Evolutionary conservation across 2,329 filamentous ascomycete species (phyloP).

Genomic region (Aspergillus aculeatus): DNA sequence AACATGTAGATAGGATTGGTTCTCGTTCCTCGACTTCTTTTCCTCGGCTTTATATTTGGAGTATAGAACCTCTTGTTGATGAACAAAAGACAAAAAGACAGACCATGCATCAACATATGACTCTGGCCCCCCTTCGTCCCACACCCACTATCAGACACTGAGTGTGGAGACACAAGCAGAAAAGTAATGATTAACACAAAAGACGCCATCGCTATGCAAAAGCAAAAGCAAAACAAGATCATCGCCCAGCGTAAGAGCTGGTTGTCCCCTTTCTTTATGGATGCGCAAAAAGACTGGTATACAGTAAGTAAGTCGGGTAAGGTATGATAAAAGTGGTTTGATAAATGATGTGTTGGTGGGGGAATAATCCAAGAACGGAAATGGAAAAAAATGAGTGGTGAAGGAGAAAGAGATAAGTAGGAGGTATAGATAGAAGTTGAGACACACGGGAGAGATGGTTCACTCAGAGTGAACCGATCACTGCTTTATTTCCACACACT

Average conservation of each 20-base stretch:
- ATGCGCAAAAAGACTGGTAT: constrained; percentile 11
- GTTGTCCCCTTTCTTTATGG: not conserved
- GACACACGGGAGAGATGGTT: too few relatives aligned
- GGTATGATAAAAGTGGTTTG: not conserved
- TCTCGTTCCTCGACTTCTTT: too few relatives aligned
- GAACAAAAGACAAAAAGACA: too few relatives aligned
- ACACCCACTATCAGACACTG: not conserved
- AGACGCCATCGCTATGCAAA: constrained; percentile 44
- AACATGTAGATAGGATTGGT: too few relatives aligned
- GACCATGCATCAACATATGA: not conserved
- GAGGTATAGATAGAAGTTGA: not conserved
- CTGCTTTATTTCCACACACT: too few relatives aligned
- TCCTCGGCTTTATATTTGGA: too few relatives aligned
- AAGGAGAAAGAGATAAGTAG: not conserved
- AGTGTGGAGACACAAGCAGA: constrained; percentile 13
- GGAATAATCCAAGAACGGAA: not conserved
- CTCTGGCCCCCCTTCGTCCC: not conserved
- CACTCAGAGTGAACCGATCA: too few relatives aligned
- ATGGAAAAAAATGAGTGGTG: constrained; percentile 7
- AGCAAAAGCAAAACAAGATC: not conserved
- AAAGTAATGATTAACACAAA: constrained; percentile 1
- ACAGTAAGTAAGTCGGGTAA: not conserved
- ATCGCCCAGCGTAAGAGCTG: too few relatives aligned
- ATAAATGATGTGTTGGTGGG: not conserved
- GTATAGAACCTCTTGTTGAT: too few relatives aligned